phyloP scores from a whole-genome alignment of 768 basidiomycete genomes.

The Lactarius quietus region DNA sequence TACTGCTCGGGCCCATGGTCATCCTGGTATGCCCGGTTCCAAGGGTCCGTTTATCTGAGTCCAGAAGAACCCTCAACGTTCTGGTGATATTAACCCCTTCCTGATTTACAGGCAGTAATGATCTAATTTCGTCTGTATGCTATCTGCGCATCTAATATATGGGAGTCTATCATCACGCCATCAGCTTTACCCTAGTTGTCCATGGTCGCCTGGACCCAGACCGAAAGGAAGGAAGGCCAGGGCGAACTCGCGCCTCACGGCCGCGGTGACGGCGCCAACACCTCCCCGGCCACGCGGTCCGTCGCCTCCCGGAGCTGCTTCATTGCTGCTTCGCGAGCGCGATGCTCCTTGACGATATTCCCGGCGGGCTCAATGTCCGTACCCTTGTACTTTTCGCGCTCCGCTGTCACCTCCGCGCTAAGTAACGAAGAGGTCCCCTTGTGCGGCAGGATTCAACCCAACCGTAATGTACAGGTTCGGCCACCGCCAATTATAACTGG shows the following conservation, averaged over 20 bases:
- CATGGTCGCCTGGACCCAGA: background rate
- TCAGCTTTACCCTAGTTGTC: background rate
- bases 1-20: no score
- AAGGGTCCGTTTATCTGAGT: no score
- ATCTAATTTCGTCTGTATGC: no score
- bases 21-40: no score
- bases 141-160: no score
- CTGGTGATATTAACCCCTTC: no score
- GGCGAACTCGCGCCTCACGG: background rate
- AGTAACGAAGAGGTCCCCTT: conserved; percentile 6
- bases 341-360: background rate
- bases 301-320: conserved; percentile 7
- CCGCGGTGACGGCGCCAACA: no score
- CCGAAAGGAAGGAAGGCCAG: no score
- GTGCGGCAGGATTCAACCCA: background rate
- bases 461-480: background rate
- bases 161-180: no score
- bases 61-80: no score
- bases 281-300: conserved; percentile 1
- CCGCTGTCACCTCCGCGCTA: background rate
- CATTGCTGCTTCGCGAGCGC: conserved; percentile 3
- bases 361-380: conserved; percentile 3
- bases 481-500: no score
- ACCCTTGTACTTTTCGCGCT: conserved; percentile 2
- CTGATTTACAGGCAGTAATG: no score